phyloP scores from a whole-genome alignment of 139 green algal genomes.

The Chlorella sp. region DNA sequence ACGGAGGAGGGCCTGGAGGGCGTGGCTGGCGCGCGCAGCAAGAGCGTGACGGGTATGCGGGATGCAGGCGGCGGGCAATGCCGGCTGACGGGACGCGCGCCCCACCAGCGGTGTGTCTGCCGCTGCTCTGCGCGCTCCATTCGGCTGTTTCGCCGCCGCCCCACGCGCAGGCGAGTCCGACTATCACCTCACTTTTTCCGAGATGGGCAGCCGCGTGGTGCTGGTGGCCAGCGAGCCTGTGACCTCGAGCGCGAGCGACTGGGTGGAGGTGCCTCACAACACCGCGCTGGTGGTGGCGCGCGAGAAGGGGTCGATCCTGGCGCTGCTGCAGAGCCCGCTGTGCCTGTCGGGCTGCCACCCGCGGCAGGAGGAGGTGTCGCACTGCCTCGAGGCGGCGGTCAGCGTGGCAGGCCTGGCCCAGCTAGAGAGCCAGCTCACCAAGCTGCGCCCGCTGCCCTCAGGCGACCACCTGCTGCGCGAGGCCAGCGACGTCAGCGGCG shows the following conservation, averaged over 20 bases:
- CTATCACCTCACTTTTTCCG: slow-evolving; percentile 79
- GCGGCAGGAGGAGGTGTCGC: slow-evolving; percentile 53
- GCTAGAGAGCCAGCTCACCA: slow-evolving; percentile 3
- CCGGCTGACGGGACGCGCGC: slow-evolving; percentile 14
- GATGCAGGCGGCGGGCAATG: not conserved
- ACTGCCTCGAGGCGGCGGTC: slow-evolving; percentile 63
- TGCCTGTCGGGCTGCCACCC: slow-evolving; percentile 19
- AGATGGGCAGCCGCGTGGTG: slow-evolving; percentile 68
- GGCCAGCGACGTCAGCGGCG: too few species aligned
- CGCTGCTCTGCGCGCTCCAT: too few species aligned
- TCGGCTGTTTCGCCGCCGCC: too few species aligned
- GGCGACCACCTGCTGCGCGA: slow-evolving; percentile 9
- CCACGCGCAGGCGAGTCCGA: slow-evolving; percentile 47
- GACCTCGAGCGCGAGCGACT: slow-evolving; percentile 82
- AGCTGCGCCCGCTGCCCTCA: not conserved
- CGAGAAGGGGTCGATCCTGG: slow-evolving; percentile 82
- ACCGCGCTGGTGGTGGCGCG: slow-evolving; percentile 75
- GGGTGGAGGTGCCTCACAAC: slow-evolving; percentile 85
- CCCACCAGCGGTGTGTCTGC: not conserved
- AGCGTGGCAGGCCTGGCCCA: slow-evolving; percentile 10
- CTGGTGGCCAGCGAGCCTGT: slow-evolving; percentile 94
- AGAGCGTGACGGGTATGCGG: not conserved
- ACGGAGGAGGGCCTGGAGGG: slow-evolving; percentile 3
- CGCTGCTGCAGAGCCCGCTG: slow-evolving; percentile 69
- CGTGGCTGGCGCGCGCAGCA: slow-evolving; percentile 13